Evolutionary conservation across 768 basidiomycete species (phyloP).

Genomic region (Paxillus ammoniavirescens): DNA sequence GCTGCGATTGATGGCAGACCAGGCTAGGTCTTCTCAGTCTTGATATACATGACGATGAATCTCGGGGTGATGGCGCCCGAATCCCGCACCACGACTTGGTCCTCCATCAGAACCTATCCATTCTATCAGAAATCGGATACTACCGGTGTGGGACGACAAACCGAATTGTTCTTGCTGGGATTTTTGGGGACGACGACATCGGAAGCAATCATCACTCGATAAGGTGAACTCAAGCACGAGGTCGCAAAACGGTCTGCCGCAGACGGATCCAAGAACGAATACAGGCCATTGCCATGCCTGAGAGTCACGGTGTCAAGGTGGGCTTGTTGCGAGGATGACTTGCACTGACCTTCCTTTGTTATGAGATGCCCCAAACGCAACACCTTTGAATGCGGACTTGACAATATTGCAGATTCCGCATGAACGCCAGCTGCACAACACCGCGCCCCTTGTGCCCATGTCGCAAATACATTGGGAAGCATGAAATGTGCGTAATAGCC

Average conservation of each 20-base stretch:
- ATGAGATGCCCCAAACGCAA: conserved; percentile 53
- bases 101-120: conserved; percentile 43
- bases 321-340: conserved; percentile 3
- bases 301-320: background rate
- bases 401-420: conserved; percentile 64
- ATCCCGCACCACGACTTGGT: conserved; percentile 51
- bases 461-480: conserved; percentile 69
- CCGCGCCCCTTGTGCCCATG: conserved; percentile 51
- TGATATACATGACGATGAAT: conserved; percentile 59
- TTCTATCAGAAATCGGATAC: conserved; percentile 27
- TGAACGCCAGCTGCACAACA: conserved; percentile 55
- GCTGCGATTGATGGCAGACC: conserved; percentile 10
- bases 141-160: conserved; percentile 18
- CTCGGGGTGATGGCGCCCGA: conserved; percentile 58
- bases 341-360: conserved; percentile 54
- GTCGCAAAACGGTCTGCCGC: conserved; percentile 60
- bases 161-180: conserved; percentile 23
- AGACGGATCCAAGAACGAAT: conserved; percentile 59
- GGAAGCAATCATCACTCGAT: conserved; percentile 63
- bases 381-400: conserved; percentile 53
- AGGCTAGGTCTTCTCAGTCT: conserved; percentile 25
- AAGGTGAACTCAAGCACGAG: conserved; percentile 65
- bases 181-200: conserved; percentile 44
- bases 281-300: conserved; percentile 63
- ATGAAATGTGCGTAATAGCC: conserved; percentile 59